Evolutionary conservation across 2,329 filamentous ascomycete species (phyloP), one percentile per base, ranked within the genome.

Genomic region (Aspergillus piperis): DNA sequence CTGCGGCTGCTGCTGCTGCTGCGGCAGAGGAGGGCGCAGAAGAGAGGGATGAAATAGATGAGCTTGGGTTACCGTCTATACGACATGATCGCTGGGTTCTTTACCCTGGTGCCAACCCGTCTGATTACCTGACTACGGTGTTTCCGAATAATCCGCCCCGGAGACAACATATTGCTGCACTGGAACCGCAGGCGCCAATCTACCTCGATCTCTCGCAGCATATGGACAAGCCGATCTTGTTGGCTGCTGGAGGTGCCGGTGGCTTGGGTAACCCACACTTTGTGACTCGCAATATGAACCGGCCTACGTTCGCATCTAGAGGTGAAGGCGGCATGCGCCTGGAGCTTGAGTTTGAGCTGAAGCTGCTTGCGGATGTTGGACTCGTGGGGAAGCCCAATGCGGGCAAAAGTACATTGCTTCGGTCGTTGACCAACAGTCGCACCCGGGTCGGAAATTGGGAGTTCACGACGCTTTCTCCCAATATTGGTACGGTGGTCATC

Each of bases 261-360:
- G 95, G 95, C 0, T 77, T 97, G 7, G 95, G 95, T 10, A 99
- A 99, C 71, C 91, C 95, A 5, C 92, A 97, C 75, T 99, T 98
- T 71, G 86, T 90, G 32, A 90, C 90, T 4, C 88, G 88, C 57
- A 84, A 87, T n/a, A 84, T 86, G 53, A 85, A 87, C 3, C 84
- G 89, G 44, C 95, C 95, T 0, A 89, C 94, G 69, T 96, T 93
- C 74, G 95, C 94, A 5, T 96, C 92, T 1, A 90, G 88, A 66
- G 95, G 95, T 44, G 91, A 96, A 66, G 82, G 85, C 11, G 90
- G 91, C 39, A 86, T 95, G 69, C 88, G 86, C 41, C 81, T 99
- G 70, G 87, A 88, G 51, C 79, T 99, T 38, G 88, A 96, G 72
- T 84, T 99, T 13, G 95, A 99, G 75, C 84, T 99, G 63, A 98